phyloP scores from a whole-genome alignment of 495 filamentous ascomycete species.

The Aspergillus ostianus region DNA sequence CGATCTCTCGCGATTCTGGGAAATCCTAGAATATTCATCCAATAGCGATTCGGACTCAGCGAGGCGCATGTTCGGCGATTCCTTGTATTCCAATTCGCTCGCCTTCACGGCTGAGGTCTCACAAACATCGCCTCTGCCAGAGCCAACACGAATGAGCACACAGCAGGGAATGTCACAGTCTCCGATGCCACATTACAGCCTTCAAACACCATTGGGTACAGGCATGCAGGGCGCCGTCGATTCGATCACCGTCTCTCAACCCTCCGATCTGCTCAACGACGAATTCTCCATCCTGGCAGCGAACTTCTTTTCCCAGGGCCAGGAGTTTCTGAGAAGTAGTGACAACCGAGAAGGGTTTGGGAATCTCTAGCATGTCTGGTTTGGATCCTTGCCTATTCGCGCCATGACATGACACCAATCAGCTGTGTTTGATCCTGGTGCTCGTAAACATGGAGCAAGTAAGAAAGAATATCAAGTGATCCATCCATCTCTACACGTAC shows the following conservation, averaged over 20 bases:
- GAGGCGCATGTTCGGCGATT: constrained; percentile 41
- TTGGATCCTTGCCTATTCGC: no score
- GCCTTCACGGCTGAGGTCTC: constrained; percentile 37
- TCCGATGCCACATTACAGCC: constrained; percentile 15
- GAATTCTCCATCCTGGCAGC: constrained; percentile 48
- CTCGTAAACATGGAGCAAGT: no score
- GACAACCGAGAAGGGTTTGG: constrained; percentile 41
- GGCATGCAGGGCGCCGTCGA: constrained; percentile 23
- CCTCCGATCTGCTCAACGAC: constrained; percentile 39
- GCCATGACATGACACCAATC: no score
- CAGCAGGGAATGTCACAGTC: constrained; percentile 22
- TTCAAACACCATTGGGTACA: constrained; percentile 16
- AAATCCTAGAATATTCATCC: constrained; percentile 50
- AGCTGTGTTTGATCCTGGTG: no score
- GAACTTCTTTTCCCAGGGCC: constrained; percentile 49
- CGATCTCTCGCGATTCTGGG: constrained; percentile 50
- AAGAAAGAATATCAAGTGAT: no score
- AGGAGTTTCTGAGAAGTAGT: constrained; percentile 40
- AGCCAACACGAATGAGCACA: constrained; percentile 36
- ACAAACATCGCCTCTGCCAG: constrained; percentile 45
- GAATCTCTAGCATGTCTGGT: constrained; percentile 27
- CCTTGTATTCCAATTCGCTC: constrained; percentile 29
- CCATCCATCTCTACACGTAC: no score
- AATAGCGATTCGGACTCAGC: constrained; percentile 42
- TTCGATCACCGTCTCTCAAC: constrained; percentile 24